These are phyloP conservation scores for Chionographis japonica DNA, from an alignment of 106 monocot genomes.

Conservation along the genomic window DNA sequence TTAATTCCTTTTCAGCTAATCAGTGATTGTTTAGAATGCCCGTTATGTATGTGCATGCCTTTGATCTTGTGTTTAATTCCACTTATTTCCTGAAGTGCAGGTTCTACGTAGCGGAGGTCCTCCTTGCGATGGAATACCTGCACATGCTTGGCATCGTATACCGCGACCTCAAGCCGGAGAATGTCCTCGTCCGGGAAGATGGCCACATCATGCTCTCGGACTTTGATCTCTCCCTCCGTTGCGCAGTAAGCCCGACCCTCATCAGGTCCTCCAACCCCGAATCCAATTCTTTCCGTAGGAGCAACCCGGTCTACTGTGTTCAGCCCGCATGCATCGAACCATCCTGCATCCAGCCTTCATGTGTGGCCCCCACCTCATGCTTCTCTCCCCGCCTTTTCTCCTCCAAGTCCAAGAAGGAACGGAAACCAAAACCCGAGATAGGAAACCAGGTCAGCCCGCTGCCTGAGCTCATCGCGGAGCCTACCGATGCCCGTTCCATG, in stretches of 20 bases:
- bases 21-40: neutral
- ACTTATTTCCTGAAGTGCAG: constrained; percentile 11
- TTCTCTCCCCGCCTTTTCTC: constrained; percentile 40
- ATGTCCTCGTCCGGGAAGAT: constrained; percentile 42
- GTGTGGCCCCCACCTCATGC: constrained; percentile 29
- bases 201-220: constrained; percentile 95
- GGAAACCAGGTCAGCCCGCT: constrained; percentile 28
- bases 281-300: constrained; percentile 7
- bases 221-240: constrained; percentile 70
- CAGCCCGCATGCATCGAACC: constrained; percentile 38
- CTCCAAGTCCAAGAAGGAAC: constrained; percentile 40
- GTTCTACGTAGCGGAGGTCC: constrained; percentile 47
- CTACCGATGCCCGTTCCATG: constrained; percentile 49
- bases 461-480: constrained; percentile 45
- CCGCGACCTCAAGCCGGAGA: constrained; percentile 52
- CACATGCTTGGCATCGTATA: constrained; percentile 53
- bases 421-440: constrained; percentile 25
- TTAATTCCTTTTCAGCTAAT: too few relatives aligned
- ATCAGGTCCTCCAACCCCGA: constrained; percentile 34
- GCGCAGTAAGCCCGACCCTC: constrained; percentile 32
- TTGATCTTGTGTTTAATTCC: too few relatives aligned
- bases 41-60: neutral
- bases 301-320: constrained; percentile 23
- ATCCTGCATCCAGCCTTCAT: constrained; percentile 32
- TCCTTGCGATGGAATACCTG: constrained; percentile 39